A percentile compares a stretch with the other conserved stretches of the same genome.
Evolutionary conservation across 495 filamentous ascomycete species (phyloP).

Genomic region (Penicillium goetzii): DNA sequence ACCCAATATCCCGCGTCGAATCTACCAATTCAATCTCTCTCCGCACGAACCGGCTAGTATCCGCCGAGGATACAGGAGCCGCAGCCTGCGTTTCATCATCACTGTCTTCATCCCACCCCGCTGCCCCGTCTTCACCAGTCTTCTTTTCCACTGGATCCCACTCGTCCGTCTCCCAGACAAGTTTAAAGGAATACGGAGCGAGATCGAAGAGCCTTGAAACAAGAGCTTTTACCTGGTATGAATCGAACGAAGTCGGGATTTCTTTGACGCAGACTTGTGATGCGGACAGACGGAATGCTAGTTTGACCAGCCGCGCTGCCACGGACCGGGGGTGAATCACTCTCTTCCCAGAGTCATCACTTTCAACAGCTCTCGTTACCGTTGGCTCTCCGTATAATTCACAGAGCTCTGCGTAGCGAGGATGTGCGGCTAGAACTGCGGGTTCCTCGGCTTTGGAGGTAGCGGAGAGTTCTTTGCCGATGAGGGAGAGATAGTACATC

Average conservation of each 20-base stretch:
- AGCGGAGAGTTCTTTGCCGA: constrained; percentile 71
- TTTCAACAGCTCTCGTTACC: constrained; percentile 44
- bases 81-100: constrained; percentile 50
- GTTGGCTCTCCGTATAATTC: constrained; percentile 68
- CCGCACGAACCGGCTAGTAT: constrained; percentile 59
- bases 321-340: constrained; percentile 66
- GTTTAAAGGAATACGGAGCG: constrained; percentile 60
- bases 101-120: constrained; percentile 55
- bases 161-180: constrained; percentile 84
- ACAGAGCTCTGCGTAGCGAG: constrained; percentile 73
- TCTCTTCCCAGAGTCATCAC: constrained; percentile 26
- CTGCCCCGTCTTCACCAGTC: constrained; percentile 59
- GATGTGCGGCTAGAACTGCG: constrained; percentile 61
- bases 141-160: constrained; percentile 69
- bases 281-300: constrained; percentile 58
- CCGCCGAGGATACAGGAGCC: constrained; percentile 1
- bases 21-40: constrained; percentile 82
- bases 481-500: constrained; percentile 84
- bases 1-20: constrained; percentile 78
- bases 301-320: constrained; percentile 69
- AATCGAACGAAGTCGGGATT: constrained; percentile 75
- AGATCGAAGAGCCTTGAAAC: constrained; percentile 71
- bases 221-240: constrained; percentile 80
- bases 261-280: constrained; percentile 44
- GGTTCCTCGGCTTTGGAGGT: constrained; percentile 57